Evolutionary conservation across 2,329 filamentous ascomycete genomes (phyloP).

Genomic region (Botryotinia narcissicola): DNA sequence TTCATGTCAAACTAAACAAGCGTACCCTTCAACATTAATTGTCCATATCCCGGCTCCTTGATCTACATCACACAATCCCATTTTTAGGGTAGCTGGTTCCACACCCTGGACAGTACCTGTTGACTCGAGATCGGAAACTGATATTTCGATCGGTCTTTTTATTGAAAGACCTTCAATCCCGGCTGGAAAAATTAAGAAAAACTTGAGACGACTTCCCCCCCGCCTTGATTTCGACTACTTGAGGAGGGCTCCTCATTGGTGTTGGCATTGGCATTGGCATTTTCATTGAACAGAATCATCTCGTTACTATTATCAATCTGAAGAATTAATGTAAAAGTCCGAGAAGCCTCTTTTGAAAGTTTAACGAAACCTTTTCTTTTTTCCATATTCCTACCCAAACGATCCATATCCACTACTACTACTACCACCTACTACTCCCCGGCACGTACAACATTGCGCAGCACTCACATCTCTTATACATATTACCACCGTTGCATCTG

Average conservation of each 20-base stretch:
- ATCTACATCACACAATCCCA: slow-evolving; percentile 3
- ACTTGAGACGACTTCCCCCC: not conserved
- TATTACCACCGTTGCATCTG: not conserved
- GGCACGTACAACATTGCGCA: not conserved
- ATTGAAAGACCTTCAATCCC: not conserved
- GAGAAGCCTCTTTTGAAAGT: not conserved
- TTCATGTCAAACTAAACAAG: slow-evolving; percentile 13
- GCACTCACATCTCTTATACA: not conserved
- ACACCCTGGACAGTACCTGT: not conserved
- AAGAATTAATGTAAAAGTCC: slow-evolving; percentile 11
- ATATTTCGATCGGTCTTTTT: slow-evolving; percentile 8
- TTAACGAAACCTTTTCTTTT: not conserved
- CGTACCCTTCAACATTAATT: not conserved
- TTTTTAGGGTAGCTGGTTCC: not conserved
- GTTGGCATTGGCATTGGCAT: not conserved
- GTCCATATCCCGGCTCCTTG: not conserved
- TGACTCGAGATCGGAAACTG: slow-evolving; percentile 12
- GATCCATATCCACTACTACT: not conserved
- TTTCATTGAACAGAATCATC: not conserved
- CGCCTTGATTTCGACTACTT: slow-evolving; percentile 10
- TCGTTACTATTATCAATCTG: not conserved
- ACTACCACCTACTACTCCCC: not conserved
- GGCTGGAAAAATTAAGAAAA: not conserved
- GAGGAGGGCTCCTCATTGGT: slow-evolving; percentile 5
- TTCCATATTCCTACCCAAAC: not conserved